Conservation (phyloP, 1,284 basidiomycete genomes). For the Cystobasidium slooffiae region DNA sequence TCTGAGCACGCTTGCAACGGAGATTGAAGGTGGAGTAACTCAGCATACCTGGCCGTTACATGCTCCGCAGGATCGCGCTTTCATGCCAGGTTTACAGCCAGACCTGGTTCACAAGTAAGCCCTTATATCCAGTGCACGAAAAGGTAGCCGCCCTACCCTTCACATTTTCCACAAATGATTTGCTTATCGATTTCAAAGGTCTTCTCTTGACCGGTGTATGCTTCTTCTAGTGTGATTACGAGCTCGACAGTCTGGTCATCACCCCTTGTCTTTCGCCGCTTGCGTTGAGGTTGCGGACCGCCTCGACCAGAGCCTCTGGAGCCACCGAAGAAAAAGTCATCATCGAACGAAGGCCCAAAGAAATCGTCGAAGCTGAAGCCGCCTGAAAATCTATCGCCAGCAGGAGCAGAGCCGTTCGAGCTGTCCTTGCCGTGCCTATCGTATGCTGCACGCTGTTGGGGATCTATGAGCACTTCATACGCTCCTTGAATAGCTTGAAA, state of each 20-base stretch:
- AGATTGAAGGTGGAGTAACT: background rate
- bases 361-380: constrained; percentile 66
- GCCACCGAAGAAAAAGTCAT: constrained; percentile 57
- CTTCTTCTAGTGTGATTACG: constrained; percentile 85
- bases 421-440: constrained; percentile 72
- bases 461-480: constrained; percentile 85
- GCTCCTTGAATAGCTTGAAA: constrained; percentile 89
- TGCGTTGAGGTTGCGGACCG: constrained; percentile 59
- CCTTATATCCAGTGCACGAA: background rate
- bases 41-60: constrained; percentile 3
- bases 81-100: constrained; percentile 74
- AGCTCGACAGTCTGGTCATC: constrained; percentile 79
- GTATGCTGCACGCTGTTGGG: constrained; percentile 75
- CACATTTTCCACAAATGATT: constrained; percentile 75
- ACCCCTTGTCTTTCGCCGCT: constrained; percentile 58
- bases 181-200: constrained; percentile 89
- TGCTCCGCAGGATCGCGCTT: background rate
- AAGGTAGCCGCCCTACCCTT: constrained; percentile 64
- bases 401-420: constrained; percentile 59
- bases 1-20: background rate
- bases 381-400: constrained; percentile 33
- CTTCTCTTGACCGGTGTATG: constrained; percentile 88
- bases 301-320: constrained; percentile 56
- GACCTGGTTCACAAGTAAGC: constrained; percentile 61
- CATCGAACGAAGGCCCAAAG: constrained; percentile 77